Conservation (phyloP, 2,329 filamentous ascomycete species). For the Scytalidium lignicola region DNA sequence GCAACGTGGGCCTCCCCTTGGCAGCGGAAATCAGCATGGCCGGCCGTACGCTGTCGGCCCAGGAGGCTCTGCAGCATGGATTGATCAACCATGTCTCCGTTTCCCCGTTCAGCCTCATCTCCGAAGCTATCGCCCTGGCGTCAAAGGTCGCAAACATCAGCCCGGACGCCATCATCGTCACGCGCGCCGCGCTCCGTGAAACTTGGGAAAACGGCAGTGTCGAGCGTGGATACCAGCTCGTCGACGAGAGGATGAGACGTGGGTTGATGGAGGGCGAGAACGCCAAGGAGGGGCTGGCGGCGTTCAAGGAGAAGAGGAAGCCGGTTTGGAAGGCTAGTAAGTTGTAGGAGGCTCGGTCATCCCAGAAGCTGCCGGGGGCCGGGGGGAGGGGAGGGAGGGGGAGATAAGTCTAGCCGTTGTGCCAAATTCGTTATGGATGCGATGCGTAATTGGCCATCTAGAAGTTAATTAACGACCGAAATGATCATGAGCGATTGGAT, state of each 20-base stretch:
- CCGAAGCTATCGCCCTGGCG: conserved; percentile 57
- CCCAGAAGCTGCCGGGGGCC: no score
- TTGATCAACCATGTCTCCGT: conserved; percentile 61
- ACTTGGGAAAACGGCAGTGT: conserved; percentile 64
- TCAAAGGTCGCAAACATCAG: conserved; percentile 56
- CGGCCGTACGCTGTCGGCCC: conserved; percentile 54
- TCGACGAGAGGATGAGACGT: conserved; percentile 50
- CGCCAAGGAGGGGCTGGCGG: conserved; percentile 65
- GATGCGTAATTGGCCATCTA: no score
- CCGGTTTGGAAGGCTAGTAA: conserved; percentile 63
- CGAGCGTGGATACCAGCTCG: conserved; percentile 51
- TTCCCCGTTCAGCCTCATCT: conserved; percentile 38
- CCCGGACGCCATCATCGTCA: conserved; percentile 71
- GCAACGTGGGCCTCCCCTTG: conserved; percentile 59
- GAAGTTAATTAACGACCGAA: no score
- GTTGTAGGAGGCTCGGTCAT: conserved; percentile 39
- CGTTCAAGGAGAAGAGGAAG: conserved; percentile 71
- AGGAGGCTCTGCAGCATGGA: conserved; percentile 58
- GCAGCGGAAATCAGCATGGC: conserved; percentile 67
- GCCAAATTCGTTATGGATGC: no score
- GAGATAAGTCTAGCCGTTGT: no score
- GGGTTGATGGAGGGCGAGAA: conserved; percentile 62
- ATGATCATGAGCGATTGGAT: no score
- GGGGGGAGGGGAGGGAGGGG: no score
- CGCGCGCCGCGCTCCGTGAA: conserved; percentile 61